These are phyloP conservation scores for Lentinula detonsa DNA, from an alignment of 768 basidiomycete genomes.

Conservation along the genomic window DNA sequence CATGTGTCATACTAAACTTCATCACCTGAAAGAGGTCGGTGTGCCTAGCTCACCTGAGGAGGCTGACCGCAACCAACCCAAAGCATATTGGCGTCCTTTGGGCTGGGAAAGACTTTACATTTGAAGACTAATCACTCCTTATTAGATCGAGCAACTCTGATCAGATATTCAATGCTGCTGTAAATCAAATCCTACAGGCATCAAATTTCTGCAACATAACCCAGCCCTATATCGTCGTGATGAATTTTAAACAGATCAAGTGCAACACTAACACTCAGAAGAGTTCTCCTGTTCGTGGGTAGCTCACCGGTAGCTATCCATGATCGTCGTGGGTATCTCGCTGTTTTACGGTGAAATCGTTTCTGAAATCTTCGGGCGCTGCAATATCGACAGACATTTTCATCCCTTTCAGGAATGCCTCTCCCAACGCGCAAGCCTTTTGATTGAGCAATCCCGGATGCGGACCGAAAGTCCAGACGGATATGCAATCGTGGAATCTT, in stretches of 20 bases:
- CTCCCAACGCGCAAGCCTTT: background rate
- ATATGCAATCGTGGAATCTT: background rate
- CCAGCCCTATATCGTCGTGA: too few species aligned
- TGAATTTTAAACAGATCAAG: too few species aligned
- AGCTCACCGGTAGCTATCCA: slow-evolving; percentile 2
- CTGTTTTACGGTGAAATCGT: slow-evolving; percentile 9
- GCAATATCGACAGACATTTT: background rate
- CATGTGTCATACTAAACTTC: background rate
- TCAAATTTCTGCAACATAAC: too few species aligned
- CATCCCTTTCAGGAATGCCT: background rate
- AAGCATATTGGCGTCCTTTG: background rate
- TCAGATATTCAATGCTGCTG: background rate
- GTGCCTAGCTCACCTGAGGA: background rate
- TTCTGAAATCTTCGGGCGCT: background rate
- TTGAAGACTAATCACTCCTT: background rate
- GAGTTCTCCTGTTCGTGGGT: background rate
- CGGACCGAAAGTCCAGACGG: slow-evolving; percentile 5
- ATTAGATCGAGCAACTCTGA: background rate
- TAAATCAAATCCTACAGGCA: background rate
- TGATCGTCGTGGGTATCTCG: slow-evolving; percentile 18
- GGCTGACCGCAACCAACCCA: background rate
- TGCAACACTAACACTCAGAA: background rate
- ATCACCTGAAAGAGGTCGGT: background rate
- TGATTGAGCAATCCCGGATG: background rate
- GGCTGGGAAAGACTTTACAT: background rate